Evolutionary conservation across 2,329 filamentous ascomycete genomes (phyloP), one percentile per base, ranked within the genome.

Genomic region (Aspergillus versicolor): DNA sequence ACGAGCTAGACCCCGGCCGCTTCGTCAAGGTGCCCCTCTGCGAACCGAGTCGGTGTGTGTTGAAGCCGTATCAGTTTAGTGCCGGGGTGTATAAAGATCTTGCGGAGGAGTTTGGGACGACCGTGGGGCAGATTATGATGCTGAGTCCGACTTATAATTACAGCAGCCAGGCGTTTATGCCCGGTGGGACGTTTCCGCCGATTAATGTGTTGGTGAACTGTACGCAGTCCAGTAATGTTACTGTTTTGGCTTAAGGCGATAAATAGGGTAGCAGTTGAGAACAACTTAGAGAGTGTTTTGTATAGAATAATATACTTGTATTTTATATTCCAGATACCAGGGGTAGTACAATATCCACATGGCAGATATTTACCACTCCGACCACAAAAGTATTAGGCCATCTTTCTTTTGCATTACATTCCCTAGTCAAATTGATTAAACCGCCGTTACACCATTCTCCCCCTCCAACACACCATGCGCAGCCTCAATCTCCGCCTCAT

Each of bases 121-220:
- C 63, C 1, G 60, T 62, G 11, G 61, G 63, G 0, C 63, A 63
- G 43, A 56, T 63, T 5, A 59, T 59, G 57, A 62, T 61, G 58
- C 47, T 63, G n/a, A 64, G 56, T 19, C 63, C 61, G 30, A 64
- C 63, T 9, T 64, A 64, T 53, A 63, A 64, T 11, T 46, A 30
- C 5, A 44, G 42, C 24, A 46, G 24, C 15, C 13, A 32, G 22
- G 27, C 15, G 5, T 46, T 46, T n/a, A 1, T 46, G 24, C 22
- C 22, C 0, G 44, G 22, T 2, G 27, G 44, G 7, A 11, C 13
- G 22, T 46, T 30, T 13, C 44, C 44, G 24, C 3, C 44, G 5
- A 17, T 46, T 13, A 32, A 13, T 22, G 24, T 46, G 2, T 0
- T 46, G 8, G n/a, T 21, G 2, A 46, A 46, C 12, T 46, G 44